Evolutionary conservation across 1,284 basidiomycete species (phyloP).

Genomic region (Rhodofomes roseus): DNA sequence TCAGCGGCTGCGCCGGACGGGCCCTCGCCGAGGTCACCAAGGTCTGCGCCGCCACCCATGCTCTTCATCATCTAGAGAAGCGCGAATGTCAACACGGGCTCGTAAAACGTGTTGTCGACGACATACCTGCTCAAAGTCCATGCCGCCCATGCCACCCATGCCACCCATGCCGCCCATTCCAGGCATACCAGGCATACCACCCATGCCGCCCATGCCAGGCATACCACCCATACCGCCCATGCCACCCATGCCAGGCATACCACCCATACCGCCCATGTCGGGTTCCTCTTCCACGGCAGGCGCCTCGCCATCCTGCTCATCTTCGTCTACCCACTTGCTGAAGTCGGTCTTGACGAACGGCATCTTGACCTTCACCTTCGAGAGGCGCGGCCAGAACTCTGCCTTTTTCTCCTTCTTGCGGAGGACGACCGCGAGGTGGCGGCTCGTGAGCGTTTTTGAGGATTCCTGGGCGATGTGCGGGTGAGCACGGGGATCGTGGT

Average conservation of each 20-base stretch:
- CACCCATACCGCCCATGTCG: conserved; percentile 40
- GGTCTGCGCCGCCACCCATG: conserved; percentile 41
- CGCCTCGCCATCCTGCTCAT: conserved; percentile 77
- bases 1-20: conserved; percentile 36
- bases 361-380: conserved; percentile 80
- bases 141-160: conserved; percentile 39
- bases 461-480: conserved; percentile 50
- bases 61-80: conserved; percentile 59
- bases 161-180: conserved; percentile 37
- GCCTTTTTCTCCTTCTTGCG: conserved; percentile 75
- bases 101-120: background rate
- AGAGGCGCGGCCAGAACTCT: conserved; percentile 89
- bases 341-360: conserved; percentile 90
- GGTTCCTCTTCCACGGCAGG: conserved; percentile 41
- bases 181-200: conserved; percentile 20
- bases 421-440: conserved; percentile 64
- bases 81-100: conserved; percentile 8
- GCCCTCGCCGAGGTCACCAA: conserved; percentile 24
- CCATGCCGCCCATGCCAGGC: conserved; percentile 43
- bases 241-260: conserved; percentile 46
- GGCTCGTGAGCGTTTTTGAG: conserved; percentile 56
- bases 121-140: conserved; percentile 60
- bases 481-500: background rate
- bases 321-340: conserved; percentile 91
- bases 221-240: conserved; percentile 45